Conservation (phyloP, 148 eudicot species). For the Persicaria tinctoria region DNA sequence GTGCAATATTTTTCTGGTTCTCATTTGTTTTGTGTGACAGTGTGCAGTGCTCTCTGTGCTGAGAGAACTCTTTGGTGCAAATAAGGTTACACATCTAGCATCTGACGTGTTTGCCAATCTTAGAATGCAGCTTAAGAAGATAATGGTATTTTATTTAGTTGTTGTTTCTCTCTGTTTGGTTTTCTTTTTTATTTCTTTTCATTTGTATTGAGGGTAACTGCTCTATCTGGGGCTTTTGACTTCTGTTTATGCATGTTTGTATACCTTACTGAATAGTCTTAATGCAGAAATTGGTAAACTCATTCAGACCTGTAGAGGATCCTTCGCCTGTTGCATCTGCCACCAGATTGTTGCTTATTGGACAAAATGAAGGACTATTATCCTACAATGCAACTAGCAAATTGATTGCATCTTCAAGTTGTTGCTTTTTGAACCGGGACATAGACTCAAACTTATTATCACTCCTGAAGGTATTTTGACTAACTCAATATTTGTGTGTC, state of each 20-base stretch:
- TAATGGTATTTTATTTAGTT: slow-evolving; percentile 50
- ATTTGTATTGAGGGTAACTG: background rate
- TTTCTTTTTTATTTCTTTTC: background rate
- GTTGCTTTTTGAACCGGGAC: slow-evolving; percentile 57
- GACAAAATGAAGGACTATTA: slow-evolving; percentile 50
- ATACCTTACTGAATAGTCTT: slow-evolving; percentile 26
- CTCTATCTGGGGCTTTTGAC: slow-evolving; percentile 8
- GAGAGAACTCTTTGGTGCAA: slow-evolving; percentile 40
- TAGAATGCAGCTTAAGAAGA: slow-evolving; percentile 67
- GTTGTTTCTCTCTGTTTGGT: background rate
- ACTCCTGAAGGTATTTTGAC: slow-evolving; percentile 65
- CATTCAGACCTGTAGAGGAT: slow-evolving; percentile 72
- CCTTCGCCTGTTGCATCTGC: slow-evolving; percentile 76
- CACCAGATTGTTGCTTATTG: slow-evolving; percentile 41
- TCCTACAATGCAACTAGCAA: slow-evolving; percentile 65
- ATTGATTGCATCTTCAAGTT: slow-evolving; percentile 62
- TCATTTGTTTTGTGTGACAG: slow-evolving; percentile 35
- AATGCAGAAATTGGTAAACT: slow-evolving; percentile 72
- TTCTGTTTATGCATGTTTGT: background rate
- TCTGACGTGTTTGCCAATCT: slow-evolving; percentile 48
- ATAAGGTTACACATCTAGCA: slow-evolving; percentile 24
- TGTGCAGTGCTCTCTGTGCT: slow-evolving; percentile 61
- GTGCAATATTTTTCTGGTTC: background rate
- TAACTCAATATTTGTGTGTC: background rate
- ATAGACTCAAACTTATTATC: slow-evolving; percentile 73